Base-by-base conservation (phyloP, 495 filamentous ascomycete genomes). In the Podospora australis region DNA sequence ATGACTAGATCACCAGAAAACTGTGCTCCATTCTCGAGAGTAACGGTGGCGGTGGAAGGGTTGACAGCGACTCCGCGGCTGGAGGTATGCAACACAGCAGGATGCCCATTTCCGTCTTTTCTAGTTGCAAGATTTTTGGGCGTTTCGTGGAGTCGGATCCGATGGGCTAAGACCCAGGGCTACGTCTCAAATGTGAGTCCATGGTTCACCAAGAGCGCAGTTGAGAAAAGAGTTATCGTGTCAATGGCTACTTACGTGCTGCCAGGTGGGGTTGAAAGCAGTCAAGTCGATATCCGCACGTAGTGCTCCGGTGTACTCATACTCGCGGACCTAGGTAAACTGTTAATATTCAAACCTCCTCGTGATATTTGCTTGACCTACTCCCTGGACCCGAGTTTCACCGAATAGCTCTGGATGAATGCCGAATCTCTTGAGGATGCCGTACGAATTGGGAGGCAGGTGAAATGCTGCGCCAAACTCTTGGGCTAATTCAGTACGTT, bases 51-150 rank as follows among this genome's bases (percentile, higher is more conserved):
- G 1, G 53, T 64, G 1, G 70, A 53, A 2, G 70, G 46, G 38
- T 80, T 73, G 10, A 78, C 64, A 19, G 59, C 60, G 0, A 62
- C 59, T 4, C 77, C 70, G 3, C 17, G 8, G 23, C 48, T 50
- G 20, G 48, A 50, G 5, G 48, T 50, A 9, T 36, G 43, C 7
- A 44, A 17, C 11, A 50, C 29, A 3, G 48, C 48, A 6, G 48
- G 48, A 2, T 2, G 19, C 20, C 48, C 48, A 4, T 21, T 24
- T 3, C 38, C 48, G 13, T 44, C 39, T 4, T 39, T 13, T 16
- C 39, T 19, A 4, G 39, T 26, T 3, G 40, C 48, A 6, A 35
- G 17, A 11, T 36, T 21, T 23, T 50, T 50, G 11, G 44, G 30
- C 14, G 41, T 39, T 8, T 50, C 48, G 23, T 50, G 48, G 22